Evolutionary conservation across 768 basidiomycete genomes (phyloP).

Genomic region (Russula compacta): DNA sequence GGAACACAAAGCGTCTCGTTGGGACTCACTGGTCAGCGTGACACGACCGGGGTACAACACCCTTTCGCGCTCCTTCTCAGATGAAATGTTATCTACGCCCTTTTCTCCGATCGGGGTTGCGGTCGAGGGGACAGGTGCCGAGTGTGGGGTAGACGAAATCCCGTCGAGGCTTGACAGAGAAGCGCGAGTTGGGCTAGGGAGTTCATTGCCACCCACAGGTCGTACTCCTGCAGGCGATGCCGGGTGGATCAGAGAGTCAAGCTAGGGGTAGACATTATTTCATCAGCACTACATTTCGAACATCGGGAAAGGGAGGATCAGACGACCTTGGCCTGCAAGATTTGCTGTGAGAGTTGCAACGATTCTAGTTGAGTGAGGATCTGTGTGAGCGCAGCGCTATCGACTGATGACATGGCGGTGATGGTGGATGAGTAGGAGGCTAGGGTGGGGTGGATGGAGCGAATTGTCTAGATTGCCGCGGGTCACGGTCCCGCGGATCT

Average conservation of each 20-base stretch:
- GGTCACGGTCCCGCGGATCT: background rate
- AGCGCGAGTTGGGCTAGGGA: slow-evolving; percentile 24
- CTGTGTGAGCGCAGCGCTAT: slow-evolving; percentile 56
- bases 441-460: too few relatives aligned
- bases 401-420: slow-evolving; percentile 8
- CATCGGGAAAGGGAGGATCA: slow-evolving; percentile 6
- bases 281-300: background rate
- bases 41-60: slow-evolving; percentile 75
- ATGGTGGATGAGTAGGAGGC: background rate
- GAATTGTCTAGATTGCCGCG: background rate
- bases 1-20: background rate
- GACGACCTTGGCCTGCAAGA: slow-evolving; percentile 66
- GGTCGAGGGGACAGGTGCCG: slow-evolving; percentile 16
- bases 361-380: slow-evolving; percentile 64
- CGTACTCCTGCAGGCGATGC: slow-evolving; percentile 23
- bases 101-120: slow-evolving; percentile 16
- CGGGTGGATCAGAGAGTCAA: slow-evolving; percentile 39
- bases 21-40: slow-evolving; percentile 66
- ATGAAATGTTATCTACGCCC: background rate
- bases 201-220: slow-evolving; percentile 28
- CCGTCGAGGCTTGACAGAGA: slow-evolving; percentile 26
- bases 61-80: slow-evolving; percentile 63
- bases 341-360: slow-evolving; percentile 67
- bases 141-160: slow-evolving; percentile 26
- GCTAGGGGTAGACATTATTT: slow-evolving; percentile 27